These are phyloP conservation scores for Poteriospumella lacustris DNA, from an alignment of 108 stramenopile species.

Conservation along the genomic window DNA sequence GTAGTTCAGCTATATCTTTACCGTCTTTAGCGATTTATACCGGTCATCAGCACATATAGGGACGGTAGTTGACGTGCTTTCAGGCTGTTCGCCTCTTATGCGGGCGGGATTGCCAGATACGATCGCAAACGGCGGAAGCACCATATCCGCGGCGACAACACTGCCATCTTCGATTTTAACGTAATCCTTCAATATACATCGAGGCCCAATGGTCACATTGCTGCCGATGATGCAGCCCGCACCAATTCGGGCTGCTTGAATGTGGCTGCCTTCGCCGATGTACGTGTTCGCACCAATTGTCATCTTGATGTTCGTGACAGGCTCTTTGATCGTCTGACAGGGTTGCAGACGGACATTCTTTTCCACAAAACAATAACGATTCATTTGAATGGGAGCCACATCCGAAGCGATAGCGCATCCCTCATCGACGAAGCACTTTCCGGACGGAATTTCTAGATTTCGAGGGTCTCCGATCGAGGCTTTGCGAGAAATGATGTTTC, in stretches of 20 bases:
- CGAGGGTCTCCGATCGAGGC: background rate
- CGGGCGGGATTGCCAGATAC: slow-evolving; percentile 3
- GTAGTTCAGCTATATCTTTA: too few relatives aligned
- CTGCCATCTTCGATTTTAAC: slow-evolving; percentile 1
- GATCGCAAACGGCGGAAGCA: background rate
- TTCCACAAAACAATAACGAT: background rate
- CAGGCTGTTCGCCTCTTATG: background rate
- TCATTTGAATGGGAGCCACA: background rate
- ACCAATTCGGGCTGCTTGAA: slow-evolving; percentile 13
- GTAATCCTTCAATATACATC: slow-evolving; percentile 17
- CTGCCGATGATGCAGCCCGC: slow-evolving; percentile 3
- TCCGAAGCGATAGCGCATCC: background rate
- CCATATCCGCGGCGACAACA: slow-evolving; percentile 21
- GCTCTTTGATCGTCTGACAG: background rate
- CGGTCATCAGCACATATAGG: background rate
- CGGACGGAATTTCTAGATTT: background rate
- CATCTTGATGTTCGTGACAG: background rate
- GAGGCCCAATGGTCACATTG: background rate
- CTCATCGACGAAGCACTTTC: background rate
- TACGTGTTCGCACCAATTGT: slow-evolving; percentile 9
- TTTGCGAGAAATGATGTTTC: background rate
- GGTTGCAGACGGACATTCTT: background rate
- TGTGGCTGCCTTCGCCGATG: background rate
- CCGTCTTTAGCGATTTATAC: background rate
- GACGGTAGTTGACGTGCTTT: background rate